Percentiles rank a stretch among this genome's conserved stretches.
phyloP scores from a whole-genome alignment of 192 early-diverging fungal genomes.

The Powellomyces hirtus region DNA sequence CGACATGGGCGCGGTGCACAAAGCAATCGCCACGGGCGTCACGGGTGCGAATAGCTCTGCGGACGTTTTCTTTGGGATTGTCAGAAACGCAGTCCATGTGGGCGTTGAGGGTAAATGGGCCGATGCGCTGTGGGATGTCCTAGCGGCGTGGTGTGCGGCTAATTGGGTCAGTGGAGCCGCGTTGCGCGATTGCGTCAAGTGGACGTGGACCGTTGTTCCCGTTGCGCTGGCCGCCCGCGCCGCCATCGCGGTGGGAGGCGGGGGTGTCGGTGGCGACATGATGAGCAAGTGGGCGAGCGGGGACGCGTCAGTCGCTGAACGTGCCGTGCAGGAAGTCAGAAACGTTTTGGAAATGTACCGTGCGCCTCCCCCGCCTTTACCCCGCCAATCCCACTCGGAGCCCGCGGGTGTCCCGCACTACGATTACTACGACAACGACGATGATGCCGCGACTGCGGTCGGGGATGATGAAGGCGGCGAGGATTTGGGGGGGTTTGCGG shows the following conservation, averaged over 20 bases:
- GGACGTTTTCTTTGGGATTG: slow-evolving; percentile 13
- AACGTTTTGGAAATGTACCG: slow-evolving; percentile 1
- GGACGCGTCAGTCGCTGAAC: slow-evolving; percentile 3
- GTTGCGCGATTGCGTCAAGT: slow-evolving; percentile 5
- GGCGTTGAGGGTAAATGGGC: not conserved
- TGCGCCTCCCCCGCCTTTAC: not conserved
- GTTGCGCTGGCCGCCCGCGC: slow-evolving; percentile 17
- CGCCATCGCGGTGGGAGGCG: slow-evolving; percentile 25
- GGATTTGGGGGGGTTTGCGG: slow-evolving; percentile 10
- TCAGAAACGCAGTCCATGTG: slow-evolving; percentile 16
- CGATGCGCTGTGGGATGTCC: slow-evolving; percentile 14
- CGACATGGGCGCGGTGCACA: not conserved
- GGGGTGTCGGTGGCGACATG: slow-evolving; percentile 18
- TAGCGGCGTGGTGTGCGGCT: slow-evolving; percentile 1
- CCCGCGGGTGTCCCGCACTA: not conserved
- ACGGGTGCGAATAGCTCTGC: not conserved
- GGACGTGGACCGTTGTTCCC: slow-evolving; percentile 18
- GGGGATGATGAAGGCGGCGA: not conserved
- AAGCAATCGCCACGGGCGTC: not conserved
- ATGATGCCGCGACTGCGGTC: not conserved
- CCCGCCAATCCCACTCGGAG: not conserved
- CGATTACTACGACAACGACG: slow-evolving; percentile 1
- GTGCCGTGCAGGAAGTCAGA: slow-evolving; percentile 16
- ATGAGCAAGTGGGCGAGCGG: slow-evolving; percentile 15
- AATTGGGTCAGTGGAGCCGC: not conserved